A percentile compares a stretch with the other conserved stretches of the same genome.
phyloP scores from a whole-genome alignment of 1,284 basidiomycete genomes.

The Pseudozyma tsukubaensis region DNA sequence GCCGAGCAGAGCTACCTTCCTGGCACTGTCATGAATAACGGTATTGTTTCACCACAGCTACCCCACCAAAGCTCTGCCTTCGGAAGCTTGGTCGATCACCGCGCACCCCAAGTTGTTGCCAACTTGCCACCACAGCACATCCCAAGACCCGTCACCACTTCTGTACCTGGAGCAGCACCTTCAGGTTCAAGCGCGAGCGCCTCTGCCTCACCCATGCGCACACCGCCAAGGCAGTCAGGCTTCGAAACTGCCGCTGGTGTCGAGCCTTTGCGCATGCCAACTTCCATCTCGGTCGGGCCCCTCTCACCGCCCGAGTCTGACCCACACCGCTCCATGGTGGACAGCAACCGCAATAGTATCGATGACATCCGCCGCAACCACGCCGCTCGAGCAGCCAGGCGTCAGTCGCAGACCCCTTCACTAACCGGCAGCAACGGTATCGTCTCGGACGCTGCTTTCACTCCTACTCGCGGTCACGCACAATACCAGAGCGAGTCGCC shows the following conservation, averaged over 20 bases:
- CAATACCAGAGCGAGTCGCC: constrained; percentile 32
- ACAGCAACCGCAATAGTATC: constrained; percentile 60
- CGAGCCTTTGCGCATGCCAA: constrained; percentile 28
- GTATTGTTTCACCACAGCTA: constrained; percentile 3
- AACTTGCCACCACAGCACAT: constrained; percentile 56
- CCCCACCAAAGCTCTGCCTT: constrained; percentile 4
- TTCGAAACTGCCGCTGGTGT: constrained; percentile 9
- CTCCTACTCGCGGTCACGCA: constrained; percentile 25
- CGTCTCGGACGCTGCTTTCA: constrained; percentile 20
- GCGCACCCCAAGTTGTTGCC: constrained; percentile 13
- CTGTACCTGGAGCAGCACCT: background rate
- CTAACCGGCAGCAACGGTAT: constrained; percentile 27
- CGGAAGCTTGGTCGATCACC: constrained; percentile 18
- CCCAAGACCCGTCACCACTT: constrained; percentile 39
- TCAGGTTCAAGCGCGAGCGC: background rate
- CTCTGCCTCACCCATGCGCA: constrained; percentile 19
- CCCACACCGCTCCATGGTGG: constrained; percentile 52
- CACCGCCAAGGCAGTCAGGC: constrained; percentile 27
- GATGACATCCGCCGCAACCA: constrained; percentile 61
- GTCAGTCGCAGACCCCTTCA: constrained; percentile 28
- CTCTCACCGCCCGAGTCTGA: constrained; percentile 54
- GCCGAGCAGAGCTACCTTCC: constrained; percentile 40
- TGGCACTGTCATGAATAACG: constrained; percentile 13
- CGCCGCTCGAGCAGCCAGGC: constrained; percentile 50
- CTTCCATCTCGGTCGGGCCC: constrained; percentile 29